A percentile compares a stretch with the other conserved stretches of the same genome.
Conservation (phyloP, 768 basidiomycete species). For the Pleurotus tuoliensis region DNA sequence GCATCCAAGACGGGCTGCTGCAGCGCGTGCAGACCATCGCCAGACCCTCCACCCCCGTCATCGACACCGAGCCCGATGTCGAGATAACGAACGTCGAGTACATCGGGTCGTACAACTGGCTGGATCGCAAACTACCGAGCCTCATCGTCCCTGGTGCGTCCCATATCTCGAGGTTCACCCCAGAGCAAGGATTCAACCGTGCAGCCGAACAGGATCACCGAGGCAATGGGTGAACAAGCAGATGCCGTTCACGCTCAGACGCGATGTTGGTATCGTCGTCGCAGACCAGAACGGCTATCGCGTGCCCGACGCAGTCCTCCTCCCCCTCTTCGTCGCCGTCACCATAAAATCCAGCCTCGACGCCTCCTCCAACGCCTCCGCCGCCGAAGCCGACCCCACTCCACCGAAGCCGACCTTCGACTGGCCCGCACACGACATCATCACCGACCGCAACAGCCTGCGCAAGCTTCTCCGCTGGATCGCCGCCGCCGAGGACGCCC, state of each 20-base stretch:
- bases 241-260: conserved; percentile 49
- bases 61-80: conserved; percentile 20
- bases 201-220: conserved; percentile 45
- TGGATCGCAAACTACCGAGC: conserved; percentile 34
- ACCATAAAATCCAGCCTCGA: conserved; percentile 28
- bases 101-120: conserved; percentile 55
- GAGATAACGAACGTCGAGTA: conserved; percentile 32
- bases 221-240: conserved; percentile 48
- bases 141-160: conserved; percentile 43
- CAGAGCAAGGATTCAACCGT: too few relatives aligned
- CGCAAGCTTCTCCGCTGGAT: conserved; percentile 63
- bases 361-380: too few relatives aligned
- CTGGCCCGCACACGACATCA: conserved; percentile 40
- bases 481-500: conserved; percentile 16
- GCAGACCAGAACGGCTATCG: conserved; percentile 57
- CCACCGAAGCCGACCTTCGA: conserved; percentile 23
- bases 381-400: too few relatives aligned
- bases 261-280: conserved; percentile 46
- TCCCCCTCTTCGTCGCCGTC: conserved; percentile 60
- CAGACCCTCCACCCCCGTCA: conserved; percentile 19
- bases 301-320: conserved; percentile 30
- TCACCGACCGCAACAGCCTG: conserved; percentile 66
- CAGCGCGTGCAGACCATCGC: conserved; percentile 24
- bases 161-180: too few relatives aligned
- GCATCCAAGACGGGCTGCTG: conserved; percentile 28